Conservation (phyloP, 2,329 filamentous ascomycete genomes). For the Stagonosporopsis rhizophila region DNA sequence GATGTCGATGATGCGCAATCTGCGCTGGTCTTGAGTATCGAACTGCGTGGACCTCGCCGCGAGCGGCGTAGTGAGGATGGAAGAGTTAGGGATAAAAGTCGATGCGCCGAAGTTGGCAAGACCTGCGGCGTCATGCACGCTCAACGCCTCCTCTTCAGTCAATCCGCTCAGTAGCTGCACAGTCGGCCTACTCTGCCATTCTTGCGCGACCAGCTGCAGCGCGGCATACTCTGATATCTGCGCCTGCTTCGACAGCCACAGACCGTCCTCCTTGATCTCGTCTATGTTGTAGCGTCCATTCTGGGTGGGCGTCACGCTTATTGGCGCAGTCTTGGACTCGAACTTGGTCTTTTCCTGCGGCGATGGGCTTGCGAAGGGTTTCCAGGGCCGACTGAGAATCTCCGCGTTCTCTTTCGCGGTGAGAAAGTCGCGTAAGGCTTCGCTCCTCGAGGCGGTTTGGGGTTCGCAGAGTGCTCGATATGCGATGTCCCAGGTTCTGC, state of each 20-base stretch:
- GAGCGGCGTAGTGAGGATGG: slow-evolving; percentile 42
- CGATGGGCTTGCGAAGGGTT: slow-evolving; percentile 70
- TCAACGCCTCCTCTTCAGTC: slow-evolving; percentile 78
- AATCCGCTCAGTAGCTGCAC: slow-evolving; percentile 73
- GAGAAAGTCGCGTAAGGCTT: slow-evolving; percentile 69
- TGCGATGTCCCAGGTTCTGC: slow-evolving; percentile 66
- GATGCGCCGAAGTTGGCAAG: slow-evolving; percentile 67
- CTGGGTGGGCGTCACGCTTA: slow-evolving; percentile 76
- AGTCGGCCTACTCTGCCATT: slow-evolving; percentile 83
- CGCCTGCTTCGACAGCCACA: slow-evolving; percentile 83
- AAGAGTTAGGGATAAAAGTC: slow-evolving; percentile 54
- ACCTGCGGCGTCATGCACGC: slow-evolving; percentile 76
- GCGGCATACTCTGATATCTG: slow-evolving; percentile 82
- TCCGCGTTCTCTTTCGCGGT: slow-evolving; percentile 71
- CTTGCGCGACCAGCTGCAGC: slow-evolving; percentile 78
- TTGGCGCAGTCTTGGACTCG: slow-evolving; percentile 84
- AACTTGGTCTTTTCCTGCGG: slow-evolving; percentile 73
- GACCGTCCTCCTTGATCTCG: slow-evolving; percentile 80
- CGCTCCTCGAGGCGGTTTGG: slow-evolving; percentile 51
- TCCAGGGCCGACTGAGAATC: slow-evolving; percentile 72
- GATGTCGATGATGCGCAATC: slow-evolving; percentile 71
- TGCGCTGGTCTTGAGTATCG: slow-evolving; percentile 67
- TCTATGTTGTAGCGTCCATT: slow-evolving; percentile 75
- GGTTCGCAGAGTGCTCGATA: slow-evolving; percentile 62
- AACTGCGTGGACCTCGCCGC: slow-evolving; percentile 53